Evolutionary conservation across 257 asterid species (phyloP), one percentile per base, ranked within the genome.

Genomic region (Cinchona pubescens): DNA sequence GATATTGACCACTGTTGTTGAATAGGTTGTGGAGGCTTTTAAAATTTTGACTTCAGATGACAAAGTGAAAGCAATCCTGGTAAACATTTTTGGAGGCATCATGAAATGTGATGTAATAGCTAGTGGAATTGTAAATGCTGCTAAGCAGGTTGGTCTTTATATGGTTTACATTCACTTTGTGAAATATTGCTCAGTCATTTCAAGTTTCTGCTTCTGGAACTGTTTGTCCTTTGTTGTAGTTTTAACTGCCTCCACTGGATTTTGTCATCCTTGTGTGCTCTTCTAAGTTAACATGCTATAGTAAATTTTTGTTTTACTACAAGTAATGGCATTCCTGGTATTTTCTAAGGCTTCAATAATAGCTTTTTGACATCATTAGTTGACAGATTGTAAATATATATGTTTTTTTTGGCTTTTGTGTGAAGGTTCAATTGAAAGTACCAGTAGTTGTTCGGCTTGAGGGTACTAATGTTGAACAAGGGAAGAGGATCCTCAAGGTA

Each of bases 21-120:
- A 75, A 69, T 86, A 95, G 99, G 99, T 95, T 75, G 98, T 95
- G 84, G 99, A 95, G 86, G 99, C 97, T 76, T 95, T 95, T 75
- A 95, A 92, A 83, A 95, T 95, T 78, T 83, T 95, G 84, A 95
- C 99, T 32, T 88, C 99, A 48, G 99, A 95, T 79, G 96, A 95
- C 60, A 95, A 92, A 85, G 99, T 95, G 82, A 95, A 92, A 84
- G 99, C 94, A 73, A 95, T 95, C 75, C 87, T 95, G 73, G 99
- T 95, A 81, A 92, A 95, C 90, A 92, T 95, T 71, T 95, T 95
- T 81, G 99, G 99, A 79, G 99, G 99, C 82, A 95, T 95, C 62
- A 95, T 95, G 99, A 92, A 95, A 86, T 95, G 99, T 53, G 99
- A 95, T 76, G 92, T 95, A 16, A 95, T 95, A 76, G 98, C 99